A percentile compares a stretch with the other conserved stretches of the same genome.
Evolutionary conservation across 1,139 yeast genomes (phyloP).

Genomic region (Kodamaea alishanica): DNA sequence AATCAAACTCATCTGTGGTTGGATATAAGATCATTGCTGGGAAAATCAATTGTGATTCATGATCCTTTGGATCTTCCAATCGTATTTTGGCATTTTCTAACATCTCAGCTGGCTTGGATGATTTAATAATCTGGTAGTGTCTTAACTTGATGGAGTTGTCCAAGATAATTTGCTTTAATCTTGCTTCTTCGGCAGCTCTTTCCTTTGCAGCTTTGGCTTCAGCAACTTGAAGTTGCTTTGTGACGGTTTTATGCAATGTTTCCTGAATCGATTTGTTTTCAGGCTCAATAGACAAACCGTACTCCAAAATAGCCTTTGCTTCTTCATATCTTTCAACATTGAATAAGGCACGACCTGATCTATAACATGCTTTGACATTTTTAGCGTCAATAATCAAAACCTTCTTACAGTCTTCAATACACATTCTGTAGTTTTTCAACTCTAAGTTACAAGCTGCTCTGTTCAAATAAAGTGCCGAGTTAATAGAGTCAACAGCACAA

Average conservation of each 20-base stretch:
- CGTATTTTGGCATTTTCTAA: conserved; percentile 46
- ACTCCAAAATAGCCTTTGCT: conserved; percentile 60
- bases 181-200: conserved; percentile 30
- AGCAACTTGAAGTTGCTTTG: conserved; percentile 36
- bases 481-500: conserved; percentile 49
- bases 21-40: conserved; percentile 86
- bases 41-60: conserved; percentile 72
- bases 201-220: conserved; percentile 29
- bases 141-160: conserved; percentile 55
- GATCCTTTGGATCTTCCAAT: conserved; percentile 68
- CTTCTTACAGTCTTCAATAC: conserved; percentile 81
- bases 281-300: conserved; percentile 60
- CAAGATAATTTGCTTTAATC: conserved; percentile 35
- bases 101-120: conserved; percentile 49
- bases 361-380: conserved; percentile 77
- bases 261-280: conserved; percentile 52
- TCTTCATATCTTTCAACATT: conserved; percentile 68
- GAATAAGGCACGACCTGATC: conserved; percentile 80
- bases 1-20: conserved; percentile 79
- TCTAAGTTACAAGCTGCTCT: conserved; percentile 92
- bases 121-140: conserved; percentile 46
- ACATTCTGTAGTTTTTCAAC: conserved; percentile 74
- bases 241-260: conserved; percentile 36
- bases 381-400: conserved; percentile 64
- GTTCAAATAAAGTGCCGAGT: conserved; percentile 66